phyloP scores from a whole-genome alignment of 2,329 filamentous ascomycete genomes.

The Pestalotiopsis sp. region DNA sequence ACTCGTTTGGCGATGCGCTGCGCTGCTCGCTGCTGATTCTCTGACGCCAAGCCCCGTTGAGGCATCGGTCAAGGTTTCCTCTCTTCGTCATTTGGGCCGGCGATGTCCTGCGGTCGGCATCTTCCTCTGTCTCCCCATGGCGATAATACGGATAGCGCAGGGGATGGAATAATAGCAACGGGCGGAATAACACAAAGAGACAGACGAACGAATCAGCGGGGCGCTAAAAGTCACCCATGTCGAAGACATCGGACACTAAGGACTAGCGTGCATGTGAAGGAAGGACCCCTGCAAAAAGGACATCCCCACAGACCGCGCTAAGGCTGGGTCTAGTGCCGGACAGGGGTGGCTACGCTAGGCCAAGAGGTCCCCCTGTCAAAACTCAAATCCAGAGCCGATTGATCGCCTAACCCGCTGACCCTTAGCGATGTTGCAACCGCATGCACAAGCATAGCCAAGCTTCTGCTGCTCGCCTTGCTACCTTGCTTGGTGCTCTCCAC shows the following conservation, averaged over 20 bases:
- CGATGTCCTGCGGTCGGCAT: constrained; percentile 11
- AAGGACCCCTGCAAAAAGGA: constrained; percentile 9
- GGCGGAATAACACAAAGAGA: neutral
- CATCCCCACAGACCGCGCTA: constrained; percentile 7
- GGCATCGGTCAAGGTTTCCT: constrained; percentile 3
- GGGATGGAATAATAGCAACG: neutral
- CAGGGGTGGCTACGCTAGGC: neutral
- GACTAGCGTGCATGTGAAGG: neutral
- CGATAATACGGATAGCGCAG: neutral
- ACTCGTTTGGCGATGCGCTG: neutral
- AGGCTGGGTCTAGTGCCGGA: neutral
- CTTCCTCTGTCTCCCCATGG: neutral
- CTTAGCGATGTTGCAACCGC: neutral
- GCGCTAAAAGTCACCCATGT: neutral
- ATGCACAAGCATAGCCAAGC: neutral
- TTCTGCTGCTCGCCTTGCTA: neutral
- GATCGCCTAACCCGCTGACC: neutral
- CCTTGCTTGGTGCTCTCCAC: neutral
- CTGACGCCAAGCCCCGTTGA: constrained; percentile 1
- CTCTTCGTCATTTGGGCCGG: neutral
- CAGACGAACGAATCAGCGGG: neutral
- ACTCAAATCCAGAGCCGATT: neutral
- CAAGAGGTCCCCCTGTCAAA: neutral
- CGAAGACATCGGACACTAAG: neutral
- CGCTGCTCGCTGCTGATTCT: no score